Percentiles rank a stretch among this genome's conserved stretches.
Conservation (phyloP, 345 rosid species). For the Theobroma cacao region DNA sequence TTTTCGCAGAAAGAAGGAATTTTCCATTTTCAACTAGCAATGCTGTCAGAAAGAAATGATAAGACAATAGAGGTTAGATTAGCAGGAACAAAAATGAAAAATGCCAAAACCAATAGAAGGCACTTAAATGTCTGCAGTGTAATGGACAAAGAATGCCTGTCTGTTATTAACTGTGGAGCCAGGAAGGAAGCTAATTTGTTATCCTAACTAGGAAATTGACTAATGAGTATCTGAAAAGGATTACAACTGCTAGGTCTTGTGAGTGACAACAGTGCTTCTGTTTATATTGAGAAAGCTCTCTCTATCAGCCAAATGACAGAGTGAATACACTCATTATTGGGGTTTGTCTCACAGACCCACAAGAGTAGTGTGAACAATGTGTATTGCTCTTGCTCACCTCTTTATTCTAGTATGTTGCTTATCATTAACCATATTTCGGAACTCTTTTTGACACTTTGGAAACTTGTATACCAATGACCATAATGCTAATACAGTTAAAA, state of each 20-base stretch:
- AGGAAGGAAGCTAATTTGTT: background rate
- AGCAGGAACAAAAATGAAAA: background rate
- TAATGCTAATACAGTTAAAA: background rate
- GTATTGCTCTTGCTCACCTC: background rate
- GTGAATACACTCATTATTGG: background rate
- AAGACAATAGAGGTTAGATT: background rate
- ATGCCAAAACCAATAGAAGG: background rate
- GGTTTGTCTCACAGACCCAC: background rate
- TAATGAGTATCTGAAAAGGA: background rate
- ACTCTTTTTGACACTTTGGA: background rate
- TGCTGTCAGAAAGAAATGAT: conserved; percentile 26
- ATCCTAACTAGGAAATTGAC: background rate
- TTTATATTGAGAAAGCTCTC: too few relatives aligned
- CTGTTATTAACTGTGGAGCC: background rate
- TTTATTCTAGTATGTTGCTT: background rate
- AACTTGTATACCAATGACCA: background rate
- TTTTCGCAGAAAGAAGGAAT: conserved; percentile 70
- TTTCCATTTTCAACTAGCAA: conserved; percentile 64
- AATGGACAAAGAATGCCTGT: background rate
- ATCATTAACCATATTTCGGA: background rate
- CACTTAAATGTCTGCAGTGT: background rate
- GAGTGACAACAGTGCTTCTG: too few relatives aligned
- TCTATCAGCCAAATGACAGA: background rate
- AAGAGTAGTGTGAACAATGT: background rate
- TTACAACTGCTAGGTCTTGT: background rate